These are phyloP conservation scores for Leptomonas pyrrhocoris DNA, from an alignment of 208 protist genomes.

Conservation along the genomic window DNA sequence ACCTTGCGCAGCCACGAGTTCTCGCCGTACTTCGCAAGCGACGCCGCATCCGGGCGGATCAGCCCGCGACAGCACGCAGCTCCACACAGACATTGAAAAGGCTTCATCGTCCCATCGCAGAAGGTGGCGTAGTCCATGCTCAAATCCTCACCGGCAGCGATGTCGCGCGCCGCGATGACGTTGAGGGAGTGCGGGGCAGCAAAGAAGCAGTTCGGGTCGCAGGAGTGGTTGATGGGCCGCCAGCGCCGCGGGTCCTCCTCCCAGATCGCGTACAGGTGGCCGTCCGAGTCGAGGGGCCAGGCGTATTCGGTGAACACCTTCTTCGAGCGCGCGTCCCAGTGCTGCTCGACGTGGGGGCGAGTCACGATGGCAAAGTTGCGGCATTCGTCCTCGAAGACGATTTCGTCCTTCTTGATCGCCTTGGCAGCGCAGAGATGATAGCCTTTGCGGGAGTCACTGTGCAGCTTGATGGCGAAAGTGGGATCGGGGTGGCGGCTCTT, in stretches of 20 bases:
- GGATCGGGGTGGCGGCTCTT: slow-evolving; percentile 17
- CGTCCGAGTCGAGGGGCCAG: slow-evolving; percentile 86
- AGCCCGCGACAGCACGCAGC: slow-evolving; percentile 59
- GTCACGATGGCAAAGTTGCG: slow-evolving; percentile 79
- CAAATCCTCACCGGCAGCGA: slow-evolving; percentile 74
- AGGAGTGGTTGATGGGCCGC: slow-evolving; percentile 90
- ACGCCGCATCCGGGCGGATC: slow-evolving; percentile 59
- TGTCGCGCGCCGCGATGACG: slow-evolving; percentile 73
- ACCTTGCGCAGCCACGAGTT: slow-evolving; percentile 67
- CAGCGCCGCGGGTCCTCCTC: slow-evolving; percentile 74
- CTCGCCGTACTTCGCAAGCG: slow-evolving; percentile 63
- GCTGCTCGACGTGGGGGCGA: slow-evolving; percentile 54
- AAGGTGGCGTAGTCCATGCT: slow-evolving; percentile 92
- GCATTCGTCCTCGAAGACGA: slow-evolving; percentile 84
- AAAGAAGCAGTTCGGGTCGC: slow-evolving; percentile 87
- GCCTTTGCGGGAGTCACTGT: slow-evolving; percentile 50
- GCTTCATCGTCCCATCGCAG: slow-evolving; percentile 88
- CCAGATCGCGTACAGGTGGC: slow-evolving; percentile 88
- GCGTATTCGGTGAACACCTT: slow-evolving; percentile 84
- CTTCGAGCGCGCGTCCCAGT: slow-evolving; percentile 57
- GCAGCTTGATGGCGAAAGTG: slow-evolving; percentile 40
- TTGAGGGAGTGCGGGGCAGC: slow-evolving; percentile 83
- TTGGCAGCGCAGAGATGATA: slow-evolving; percentile 68
- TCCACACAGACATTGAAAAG: slow-evolving; percentile 80
- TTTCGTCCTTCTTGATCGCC: slow-evolving; percentile 48